Base-by-base conservation (phyloP, 805 yeast genomes). In the Tetrapisispora nanseiensis region DNA sequence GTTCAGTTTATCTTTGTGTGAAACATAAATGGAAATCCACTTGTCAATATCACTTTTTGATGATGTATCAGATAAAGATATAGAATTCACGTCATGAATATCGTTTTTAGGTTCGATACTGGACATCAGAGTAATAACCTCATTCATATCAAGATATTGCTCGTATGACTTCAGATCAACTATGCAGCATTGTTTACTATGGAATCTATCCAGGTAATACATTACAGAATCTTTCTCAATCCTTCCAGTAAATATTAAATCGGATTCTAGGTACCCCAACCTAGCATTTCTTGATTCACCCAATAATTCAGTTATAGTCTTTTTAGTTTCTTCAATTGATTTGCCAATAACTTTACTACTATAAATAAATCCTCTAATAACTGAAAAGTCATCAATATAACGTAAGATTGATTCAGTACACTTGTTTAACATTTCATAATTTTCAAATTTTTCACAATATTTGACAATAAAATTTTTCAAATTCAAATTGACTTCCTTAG, bases 371-470 rank as follows among this genome's bases (percentile, higher is more conserved):
- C 43, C 39, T 37, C 43, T 49, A 22, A 60, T 39, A n/a, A 57
- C 21, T 15, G 54, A 59, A 68, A 76, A 89, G 57, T 87, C 95
- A 58, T 89, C 86, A 42, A 82, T 71, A 9, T 68, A 58, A 20
- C 71, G 63, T 27, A 86, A 57, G 13, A 79, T 68, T 12, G 76
- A 66, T 4, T 52, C 45, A 36, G 77, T 62, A 45, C 65, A 63
- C 0, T 66, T 58, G 46, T 53, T 67, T 12, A 86, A 59, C 11
- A 52, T 46, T 0, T 63, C 62, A 74, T 77, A 77, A 3, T 68
- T 50, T 40, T 70, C 63, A 7, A 61, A 26, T 13, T 60, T 51
- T 6, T 66, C 59, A 30, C 84, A 63, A 1, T 72, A 63, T 2
- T 74, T 74, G 15, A 80, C 51, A 45, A 74, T 69, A 18, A 76